Percentiles rank a stretch among this genome's conserved stretches.
Conservation (phyloP, 345 rosid species). For the Sonneratia alba region DNA sequence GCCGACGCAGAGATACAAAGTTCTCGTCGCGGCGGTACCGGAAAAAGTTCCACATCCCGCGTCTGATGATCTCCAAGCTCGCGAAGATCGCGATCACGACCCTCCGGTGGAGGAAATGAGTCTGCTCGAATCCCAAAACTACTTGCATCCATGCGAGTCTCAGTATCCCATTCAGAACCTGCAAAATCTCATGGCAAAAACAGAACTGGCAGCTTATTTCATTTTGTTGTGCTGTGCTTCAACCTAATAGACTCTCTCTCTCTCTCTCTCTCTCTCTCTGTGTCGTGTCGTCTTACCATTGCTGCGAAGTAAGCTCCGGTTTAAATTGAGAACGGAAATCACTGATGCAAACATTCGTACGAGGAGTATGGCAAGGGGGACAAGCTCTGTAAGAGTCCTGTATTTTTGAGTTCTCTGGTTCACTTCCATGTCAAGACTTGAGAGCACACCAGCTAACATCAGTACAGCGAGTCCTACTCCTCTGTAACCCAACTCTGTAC, state of each 20-base stretch:
- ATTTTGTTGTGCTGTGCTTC: background rate
- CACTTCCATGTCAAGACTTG: slow-evolving; percentile 79
- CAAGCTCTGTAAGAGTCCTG: slow-evolving; percentile 49
- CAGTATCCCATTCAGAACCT: slow-evolving; percentile 54
- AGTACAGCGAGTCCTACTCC: slow-evolving; percentile 59
- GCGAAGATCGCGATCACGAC: slow-evolving; percentile 50
- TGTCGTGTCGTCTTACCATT: slow-evolving; percentile 31
- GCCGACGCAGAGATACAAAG: background rate
- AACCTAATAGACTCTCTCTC: too few relatives aligned
- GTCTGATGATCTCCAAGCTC: slow-evolving; percentile 63
- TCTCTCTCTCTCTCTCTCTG: background rate
- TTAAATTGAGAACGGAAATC: background rate
- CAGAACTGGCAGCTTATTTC: background rate
- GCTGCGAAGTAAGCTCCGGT: slow-evolving; percentile 35
- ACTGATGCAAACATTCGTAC: slow-evolving; percentile 21
- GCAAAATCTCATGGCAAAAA: slow-evolving; percentile 3
- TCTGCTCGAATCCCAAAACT: slow-evolving; percentile 42
- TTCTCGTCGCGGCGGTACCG: slow-evolving; percentile 27
- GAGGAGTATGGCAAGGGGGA: slow-evolving; percentile 50
- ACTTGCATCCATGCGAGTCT: slow-evolving; percentile 86
- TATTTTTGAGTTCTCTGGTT: slow-evolving; percentile 50
- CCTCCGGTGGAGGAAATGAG: slow-evolving; percentile 43
- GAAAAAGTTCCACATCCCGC: slow-evolving; percentile 86
- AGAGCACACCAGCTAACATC: slow-evolving; percentile 39
- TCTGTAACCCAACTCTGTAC: slow-evolving; percentile 54